Evolutionary conservation across 352 stramenopile genomes (phyloP), one percentile per base, ranked within the genome.

Genomic region (Phytophthora ohioensis): DNA sequence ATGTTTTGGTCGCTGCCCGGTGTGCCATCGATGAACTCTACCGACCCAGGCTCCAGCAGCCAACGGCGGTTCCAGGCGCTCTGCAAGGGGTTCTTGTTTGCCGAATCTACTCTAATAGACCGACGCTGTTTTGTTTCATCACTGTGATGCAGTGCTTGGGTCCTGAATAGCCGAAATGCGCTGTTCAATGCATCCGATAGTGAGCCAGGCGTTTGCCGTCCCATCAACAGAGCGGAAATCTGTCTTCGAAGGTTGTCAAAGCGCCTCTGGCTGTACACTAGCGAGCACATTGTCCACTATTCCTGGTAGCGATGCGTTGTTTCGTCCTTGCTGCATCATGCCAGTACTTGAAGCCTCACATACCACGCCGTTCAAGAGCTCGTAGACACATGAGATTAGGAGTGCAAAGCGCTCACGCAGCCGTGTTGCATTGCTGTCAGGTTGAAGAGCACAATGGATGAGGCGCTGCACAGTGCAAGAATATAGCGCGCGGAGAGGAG

Each of bases 281-380:
- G 11, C 2, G 72, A 83, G 43, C 32, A 79, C 60, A 5, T 83
- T 65, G 17, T 83, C 76, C 57, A 80, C 72, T n/a, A 83, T 59
- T 12, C 47, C 53, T 4, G 65, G 59, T 9, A 83, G 17, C 10
- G 51, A 53, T 12, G 10, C 30, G 32, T 46, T 41, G 30, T 12
- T 27, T 27, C 21, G 21, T 27, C 21, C 21, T 27, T 27, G 21
- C 21, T 27, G 21, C 21, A 27, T 27, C 21, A 27, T 27, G 21
- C 21, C 21, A 27, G 21, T 27, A 27, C 21, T 27, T 6, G 51
- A 38, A 11, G 30, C 46, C n/a, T 61, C 31, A 8, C 41, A 36
- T 11, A 27, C 21, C 11, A 69, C 12, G 4, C 48, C 53, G 10
- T 35, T 42, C 1, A 74, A 38, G 4, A 49, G 17, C 9, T 69